Percentiles rank a stretch among this genome's conserved stretches.
Conservation (phyloP, 148 eudicot species). For the Tetragonia tetragonoides region DNA sequence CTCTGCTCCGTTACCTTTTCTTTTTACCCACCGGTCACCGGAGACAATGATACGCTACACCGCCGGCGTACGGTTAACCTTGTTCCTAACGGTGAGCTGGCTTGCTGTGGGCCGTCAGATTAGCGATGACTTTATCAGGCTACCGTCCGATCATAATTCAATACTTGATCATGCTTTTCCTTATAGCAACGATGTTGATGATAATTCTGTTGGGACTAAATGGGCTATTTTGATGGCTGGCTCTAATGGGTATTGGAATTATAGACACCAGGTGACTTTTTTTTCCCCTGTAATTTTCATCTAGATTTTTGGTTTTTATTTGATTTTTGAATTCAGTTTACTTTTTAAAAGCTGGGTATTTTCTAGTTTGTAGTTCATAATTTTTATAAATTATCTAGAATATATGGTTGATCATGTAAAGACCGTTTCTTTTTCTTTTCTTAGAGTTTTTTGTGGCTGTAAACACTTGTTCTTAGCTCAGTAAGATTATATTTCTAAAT, state of each 20-base stretch:
- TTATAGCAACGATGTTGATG: constrained; percentile 10
- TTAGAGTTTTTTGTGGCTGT: background rate
- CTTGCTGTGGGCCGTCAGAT: constrained; percentile 32
- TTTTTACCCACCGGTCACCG: background rate
- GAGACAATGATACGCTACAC: constrained; percentile 25
- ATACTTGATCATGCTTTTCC: constrained; percentile 26
- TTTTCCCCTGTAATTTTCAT: background rate
- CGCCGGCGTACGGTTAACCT: constrained; percentile 11
- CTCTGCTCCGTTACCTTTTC: background rate
- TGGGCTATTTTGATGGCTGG: constrained; percentile 98
- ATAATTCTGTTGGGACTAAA: constrained; percentile 52
- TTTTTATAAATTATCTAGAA: background rate
- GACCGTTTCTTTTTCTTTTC: too few species aligned
- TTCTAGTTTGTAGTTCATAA: too few species aligned
- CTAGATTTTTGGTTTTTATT: background rate
- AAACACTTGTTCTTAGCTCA: background rate
- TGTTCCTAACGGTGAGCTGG: constrained; percentile 7
- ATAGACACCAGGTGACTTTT: constrained; percentile 76
- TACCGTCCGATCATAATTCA: constrained; percentile 31
- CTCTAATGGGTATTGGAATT: constrained; percentile 91
- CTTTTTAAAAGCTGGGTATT: too few species aligned
- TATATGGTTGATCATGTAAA: too few species aligned
- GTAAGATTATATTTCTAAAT: background rate
- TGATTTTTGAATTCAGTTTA: background rate
- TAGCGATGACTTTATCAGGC: constrained; percentile 27